A percentile compares a stretch with the other conserved stretches of the same genome.
Conservation (phyloP, 768 basidiomycete genomes). For the Boletus edulis region DNA sequence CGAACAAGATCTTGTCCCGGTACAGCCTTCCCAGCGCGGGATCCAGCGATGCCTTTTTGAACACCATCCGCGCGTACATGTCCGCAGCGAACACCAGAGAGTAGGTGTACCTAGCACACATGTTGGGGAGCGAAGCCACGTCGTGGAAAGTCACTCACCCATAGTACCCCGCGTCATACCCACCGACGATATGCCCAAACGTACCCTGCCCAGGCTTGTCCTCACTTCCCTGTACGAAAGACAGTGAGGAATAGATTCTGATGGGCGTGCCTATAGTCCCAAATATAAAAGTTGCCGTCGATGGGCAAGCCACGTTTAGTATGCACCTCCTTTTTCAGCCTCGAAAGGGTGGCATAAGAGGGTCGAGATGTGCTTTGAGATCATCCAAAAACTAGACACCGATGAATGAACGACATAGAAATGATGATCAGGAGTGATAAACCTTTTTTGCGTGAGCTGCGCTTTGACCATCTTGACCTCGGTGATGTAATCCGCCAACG, state of each 20-base stretch:
- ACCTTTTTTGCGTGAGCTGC: conserved; percentile 60
- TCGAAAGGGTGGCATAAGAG: conserved; percentile 65
- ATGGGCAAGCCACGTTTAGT: conserved; percentile 54
- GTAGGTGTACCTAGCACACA: no score
- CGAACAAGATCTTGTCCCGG: no score
- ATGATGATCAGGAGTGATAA: conserved; percentile 6
- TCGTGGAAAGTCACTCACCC: no score
- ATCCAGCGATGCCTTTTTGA: no score
- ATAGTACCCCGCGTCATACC: conserved; percentile 9
- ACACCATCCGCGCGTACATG: no score
- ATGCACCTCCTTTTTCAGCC: conserved; percentile 74
- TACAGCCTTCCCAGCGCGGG: no score
- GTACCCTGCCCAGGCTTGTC: conserved; percentile 12
- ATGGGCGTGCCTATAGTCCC: conserved; percentile 69
- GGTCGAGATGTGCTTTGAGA: conserved; percentile 68
- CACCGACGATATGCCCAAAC: conserved; percentile 73
- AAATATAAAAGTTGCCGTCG: conserved; percentile 74
- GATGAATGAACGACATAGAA: not conserved
- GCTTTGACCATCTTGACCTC: conserved; percentile 82
- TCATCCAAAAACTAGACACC: conserved; percentile 63
- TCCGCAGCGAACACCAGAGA: no score
- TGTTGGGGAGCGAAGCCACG: no score
- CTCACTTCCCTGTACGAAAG: conserved; percentile 49
- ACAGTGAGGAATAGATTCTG: no score
- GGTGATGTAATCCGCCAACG: conserved; percentile 82